phyloP scores from a whole-genome alignment of 192 early-diverging fungal genomes.

The Mortierella hygrophila region DNA sequence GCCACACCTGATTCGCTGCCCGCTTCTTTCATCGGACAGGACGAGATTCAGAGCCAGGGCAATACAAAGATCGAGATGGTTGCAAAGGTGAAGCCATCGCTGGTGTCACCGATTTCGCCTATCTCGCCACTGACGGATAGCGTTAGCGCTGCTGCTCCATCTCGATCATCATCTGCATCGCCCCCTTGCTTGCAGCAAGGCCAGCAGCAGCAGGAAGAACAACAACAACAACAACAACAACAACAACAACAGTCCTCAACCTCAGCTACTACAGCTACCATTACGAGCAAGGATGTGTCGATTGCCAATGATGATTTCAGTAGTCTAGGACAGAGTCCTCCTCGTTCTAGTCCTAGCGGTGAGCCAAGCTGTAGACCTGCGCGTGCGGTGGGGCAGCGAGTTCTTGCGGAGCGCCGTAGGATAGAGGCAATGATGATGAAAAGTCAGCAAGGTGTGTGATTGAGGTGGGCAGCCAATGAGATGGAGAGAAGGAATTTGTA shows the following conservation, averaged over 20 bases:
- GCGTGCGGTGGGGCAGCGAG: slow-evolving; percentile 16
- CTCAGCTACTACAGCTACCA: neutral
- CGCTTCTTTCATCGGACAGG: neutral
- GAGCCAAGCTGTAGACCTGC: neutral
- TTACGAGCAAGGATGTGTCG: neutral
- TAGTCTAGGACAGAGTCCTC: neutral
- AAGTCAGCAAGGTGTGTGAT: neutral
- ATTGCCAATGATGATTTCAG: neutral
- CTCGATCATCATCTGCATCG: neutral
- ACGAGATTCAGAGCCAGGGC: neutral
- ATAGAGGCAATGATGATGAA: slow-evolving; percentile 8
- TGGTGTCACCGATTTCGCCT: neutral
- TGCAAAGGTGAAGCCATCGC: neutral
- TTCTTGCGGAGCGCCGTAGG: slow-evolving; percentile 13
- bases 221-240: neutral
- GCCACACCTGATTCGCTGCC: neutral
- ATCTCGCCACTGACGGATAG: neutral
- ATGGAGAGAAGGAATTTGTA: neutral
- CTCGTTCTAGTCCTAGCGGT: neutral
- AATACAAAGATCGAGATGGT: neutral
- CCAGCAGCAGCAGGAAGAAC: neutral
- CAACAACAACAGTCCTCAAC: neutral
- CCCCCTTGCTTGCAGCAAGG: neutral
- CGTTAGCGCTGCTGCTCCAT: neutral
- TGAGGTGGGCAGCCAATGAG: neutral